These are phyloP conservation scores for Tanacetum coccineum DNA, from an alignment of 129 eudicot species.

Conservation along the genomic window DNA sequence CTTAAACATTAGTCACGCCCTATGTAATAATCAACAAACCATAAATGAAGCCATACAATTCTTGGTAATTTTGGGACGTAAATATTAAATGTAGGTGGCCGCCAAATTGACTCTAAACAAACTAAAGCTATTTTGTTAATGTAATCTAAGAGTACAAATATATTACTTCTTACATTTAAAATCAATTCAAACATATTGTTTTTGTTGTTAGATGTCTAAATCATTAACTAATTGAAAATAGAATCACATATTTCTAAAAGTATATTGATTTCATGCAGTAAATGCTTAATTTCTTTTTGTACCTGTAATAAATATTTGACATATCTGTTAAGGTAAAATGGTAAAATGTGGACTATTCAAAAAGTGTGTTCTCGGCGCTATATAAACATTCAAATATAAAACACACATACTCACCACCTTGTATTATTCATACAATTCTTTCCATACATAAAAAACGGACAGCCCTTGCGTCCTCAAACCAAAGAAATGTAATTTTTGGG, in stretches of 20 bases:
- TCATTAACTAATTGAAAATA: too few species aligned
- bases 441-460: slow-evolving; percentile 20
- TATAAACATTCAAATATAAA: slow-evolving; percentile 5
- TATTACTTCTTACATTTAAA: too few species aligned
- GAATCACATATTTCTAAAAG: background rate
- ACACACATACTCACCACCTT: slow-evolving; percentile 17
- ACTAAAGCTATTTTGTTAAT: too few species aligned
- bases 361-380: slow-evolving; percentile 19
- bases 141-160: too few species aligned
- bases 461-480: background rate
- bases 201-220: too few species aligned
- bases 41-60: background rate
- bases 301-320: slow-evolving; percentile 18
- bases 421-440: background rate
- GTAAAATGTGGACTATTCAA: slow-evolving; percentile 16
- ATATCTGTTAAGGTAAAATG: slow-evolving; percentile 28
- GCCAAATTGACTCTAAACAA: too few species aligned
- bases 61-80: background rate
- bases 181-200: too few species aligned
- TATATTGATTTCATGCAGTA: slow-evolving; percentile 1
- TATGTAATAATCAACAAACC: slow-evolving; percentile 9
- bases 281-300: slow-evolving; percentile 15
- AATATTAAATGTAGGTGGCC: background rate
- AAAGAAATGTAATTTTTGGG: too few species aligned
- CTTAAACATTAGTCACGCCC: slow-evolving; percentile 65